These are phyloP conservation scores for Phytophthora brassicae DNA, from an alignment of 352 stramenopile genomes.

Conservation along the genomic window DNA sequence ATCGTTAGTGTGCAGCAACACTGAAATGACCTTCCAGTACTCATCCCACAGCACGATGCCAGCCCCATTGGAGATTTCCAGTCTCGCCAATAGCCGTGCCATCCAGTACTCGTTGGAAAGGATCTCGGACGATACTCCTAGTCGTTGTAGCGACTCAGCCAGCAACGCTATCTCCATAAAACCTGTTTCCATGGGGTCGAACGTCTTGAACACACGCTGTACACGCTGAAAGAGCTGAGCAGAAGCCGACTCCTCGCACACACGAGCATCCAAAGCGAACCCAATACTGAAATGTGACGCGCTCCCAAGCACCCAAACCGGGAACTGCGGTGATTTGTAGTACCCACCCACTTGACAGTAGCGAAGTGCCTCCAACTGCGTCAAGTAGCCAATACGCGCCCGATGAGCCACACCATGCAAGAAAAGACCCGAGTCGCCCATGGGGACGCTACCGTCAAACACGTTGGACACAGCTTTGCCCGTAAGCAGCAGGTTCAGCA, in stretches of 20 bases:
- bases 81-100: conserved; percentile 49
- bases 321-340: conserved; percentile 88
- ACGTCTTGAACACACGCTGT: conserved; percentile 88
- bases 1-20: conserved; percentile 73
- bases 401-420: conserved; percentile 60
- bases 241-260: conserved; percentile 68
- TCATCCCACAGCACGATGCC: conserved; percentile 93
- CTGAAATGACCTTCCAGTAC: conserved; percentile 88
- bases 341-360: conserved; percentile 91
- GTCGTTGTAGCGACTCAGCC: conserved; percentile 56
- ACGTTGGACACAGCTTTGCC: conserved; percentile 81
- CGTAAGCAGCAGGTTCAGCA: conserved; percentile 85
- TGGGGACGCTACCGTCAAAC: conserved; percentile 76
- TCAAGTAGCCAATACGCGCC: conserved; percentile 83
- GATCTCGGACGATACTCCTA: conserved; percentile 61
- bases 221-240: conserved; percentile 83
- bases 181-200: conserved; percentile 86
- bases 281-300: conserved; percentile 91
- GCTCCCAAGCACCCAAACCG: conserved; percentile 91
- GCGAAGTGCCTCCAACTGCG: conserved; percentile 87
- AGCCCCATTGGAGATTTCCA: conserved; percentile 68
- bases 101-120: conserved; percentile 64
- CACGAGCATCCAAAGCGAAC: conserved; percentile 64
- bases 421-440: conserved; percentile 76
- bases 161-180: conserved; percentile 80